Evolutionary conservation across 169 alveolate genomes (phyloP), one percentile per base, ranked within the genome.

Genomic region (Eimeria zaria): DNA sequence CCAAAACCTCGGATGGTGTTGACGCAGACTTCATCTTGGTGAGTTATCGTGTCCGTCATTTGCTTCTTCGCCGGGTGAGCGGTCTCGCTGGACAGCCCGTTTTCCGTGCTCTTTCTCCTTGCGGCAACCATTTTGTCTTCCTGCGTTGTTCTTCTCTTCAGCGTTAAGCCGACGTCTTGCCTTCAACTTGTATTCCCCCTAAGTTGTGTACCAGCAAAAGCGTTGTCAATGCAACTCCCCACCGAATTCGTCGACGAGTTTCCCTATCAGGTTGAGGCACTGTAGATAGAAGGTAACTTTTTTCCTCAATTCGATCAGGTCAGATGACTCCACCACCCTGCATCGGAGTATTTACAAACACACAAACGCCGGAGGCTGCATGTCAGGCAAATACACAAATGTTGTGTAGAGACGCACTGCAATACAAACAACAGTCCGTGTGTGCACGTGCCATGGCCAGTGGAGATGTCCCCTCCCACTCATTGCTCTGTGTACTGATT

Each of bases 1-100:
- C 96, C 97, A 64, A 95, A 81, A n/a, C 95, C 92, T 41, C 97
- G 97, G 60, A 95, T 95, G 53, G 96, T 89, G 60, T 95, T 89
- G 85, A 95, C 88, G 89, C 97, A 95, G 69, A 95, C n/a, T 51
- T 44, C 81, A 48, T 95, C 97, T 9, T 33, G 69, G 51, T 90
- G 81, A n/a, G 83, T 85, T 39, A 76, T 36, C 22, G 60, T 48
- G 5, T 73, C 95, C 0, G 95, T 76, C 76, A 51, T 81, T 36
- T 60, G 73, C 24, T 74, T 89, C 85, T 89, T 89, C 39, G 78
- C 55, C 60, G 60, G 9, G 60, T 55, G 92, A 60, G 71, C 76
- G 20, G 92, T 48, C 80, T 84, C 92, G 74, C 27, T 60, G 92
- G 53, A 16, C 36, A 80, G 74, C 41, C 92, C 92, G 41, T 84